Evolutionary conservation across 176 grass and related monocot genomes (phyloP), one percentile per base, ranked within the genome.

Genomic region (Chrysopogon serrulatus): DNA sequence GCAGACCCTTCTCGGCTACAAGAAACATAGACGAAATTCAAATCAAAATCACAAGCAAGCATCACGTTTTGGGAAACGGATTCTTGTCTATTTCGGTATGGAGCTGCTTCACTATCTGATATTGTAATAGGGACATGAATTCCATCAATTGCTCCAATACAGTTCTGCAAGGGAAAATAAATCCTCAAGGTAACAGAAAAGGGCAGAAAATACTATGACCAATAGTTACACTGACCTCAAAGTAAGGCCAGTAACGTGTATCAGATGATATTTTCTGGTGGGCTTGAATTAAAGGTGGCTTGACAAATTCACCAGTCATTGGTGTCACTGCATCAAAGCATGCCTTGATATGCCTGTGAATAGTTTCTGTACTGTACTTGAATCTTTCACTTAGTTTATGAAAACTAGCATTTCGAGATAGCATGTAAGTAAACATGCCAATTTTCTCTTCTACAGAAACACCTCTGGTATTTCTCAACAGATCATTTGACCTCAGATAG

Each of bases 371-470:
- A 54, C 86, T 89, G 67, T 73, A 73, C 83, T 83, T 60, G 61
- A 92, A 92, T 68, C 83, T 87, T 12, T 19, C 41, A 74, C 73
- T 80, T 35, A 91, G 6, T 65, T 76, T 88, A 15, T 82, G 69
- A 82, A 88, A 88, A 14, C 66, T 88, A 62, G 89, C 86, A 77
- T 91, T 88, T 65, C 66, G 71, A n/a, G 90, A 78, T 40, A 92
- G 47, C 74, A 88, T 92, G 36, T 92, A 92, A 12, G 86, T 34
- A 79, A 92, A 92, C 48, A 92, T 92, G 77, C 72, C 90, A 40
- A 92, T 65, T 75, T 92, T 75, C 57, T 89, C 90, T 79, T 92
- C 85, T 11, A 92, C 90, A 74, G 77, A 72, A 54, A 88, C 37
- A 37, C 81, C 85, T 82, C 78, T 82, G 35, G 88, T 86, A 49